Conservation (phyloP, 164 flowering plant species). For the Vitis rotundifolia region DNA sequence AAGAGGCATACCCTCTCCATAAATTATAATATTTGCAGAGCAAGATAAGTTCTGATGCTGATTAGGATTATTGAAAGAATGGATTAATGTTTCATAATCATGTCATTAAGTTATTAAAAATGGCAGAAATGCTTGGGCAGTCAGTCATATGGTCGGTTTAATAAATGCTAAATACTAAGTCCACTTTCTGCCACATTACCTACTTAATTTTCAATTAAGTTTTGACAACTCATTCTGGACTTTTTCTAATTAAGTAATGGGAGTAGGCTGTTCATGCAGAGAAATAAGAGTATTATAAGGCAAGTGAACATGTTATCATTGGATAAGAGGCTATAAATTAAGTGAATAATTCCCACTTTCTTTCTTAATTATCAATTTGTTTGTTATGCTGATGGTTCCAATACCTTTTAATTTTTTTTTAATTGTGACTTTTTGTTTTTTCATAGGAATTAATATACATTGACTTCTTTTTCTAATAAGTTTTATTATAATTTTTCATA, state of each 20-base stretch:
- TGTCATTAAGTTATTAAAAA: neutral
- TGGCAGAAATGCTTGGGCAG: neutral
- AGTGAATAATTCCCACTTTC: too few relatives aligned
- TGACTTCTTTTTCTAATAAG: too few relatives aligned
- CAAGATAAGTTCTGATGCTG: conserved; percentile 7
- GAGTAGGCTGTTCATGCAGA: too few relatives aligned
- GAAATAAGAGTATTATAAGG: too few relatives aligned
- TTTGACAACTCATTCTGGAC: conserved; percentile 15
- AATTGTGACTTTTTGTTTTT: too few relatives aligned
- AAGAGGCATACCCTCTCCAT: neutral
- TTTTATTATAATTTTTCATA: too few relatives aligned
- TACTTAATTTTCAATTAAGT: conserved; percentile 16
- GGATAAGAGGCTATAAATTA: too few relatives aligned
- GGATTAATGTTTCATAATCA: neutral
- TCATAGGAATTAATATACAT: too few relatives aligned
- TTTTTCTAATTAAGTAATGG: neutral
- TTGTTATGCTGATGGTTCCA: too few relatives aligned
- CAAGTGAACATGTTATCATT: too few relatives aligned
- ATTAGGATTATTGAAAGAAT: neutral
- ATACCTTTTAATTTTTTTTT: too few relatives aligned
- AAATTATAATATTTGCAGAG: conserved; percentile 10
- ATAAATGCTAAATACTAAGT: neutral
- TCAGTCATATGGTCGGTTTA: neutral
- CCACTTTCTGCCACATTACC: conserved; percentile 23
- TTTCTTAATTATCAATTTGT: too few relatives aligned